phyloP scores from a whole-genome alignment of 176 grass and related monocot genomes.

The Raddia distichophylla region DNA sequence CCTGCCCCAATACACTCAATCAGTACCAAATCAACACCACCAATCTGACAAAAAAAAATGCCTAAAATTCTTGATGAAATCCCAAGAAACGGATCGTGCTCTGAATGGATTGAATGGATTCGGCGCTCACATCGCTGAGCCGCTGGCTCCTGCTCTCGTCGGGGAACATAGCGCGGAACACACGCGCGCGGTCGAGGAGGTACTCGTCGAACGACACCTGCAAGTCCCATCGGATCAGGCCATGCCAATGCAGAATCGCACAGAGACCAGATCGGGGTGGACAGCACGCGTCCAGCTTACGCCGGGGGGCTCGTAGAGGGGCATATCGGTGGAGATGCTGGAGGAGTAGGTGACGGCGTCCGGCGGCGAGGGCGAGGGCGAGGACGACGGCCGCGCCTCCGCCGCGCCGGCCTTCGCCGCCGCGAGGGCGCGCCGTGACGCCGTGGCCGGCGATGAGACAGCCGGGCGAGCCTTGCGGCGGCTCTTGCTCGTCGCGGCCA shows the following conservation, averaged over 20 bases:
- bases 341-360: conserved; percentile 66
- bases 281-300: conserved; percentile 33
- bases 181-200: conserved; percentile 55
- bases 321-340: conserved; percentile 70
- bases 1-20: conserved; percentile 36
- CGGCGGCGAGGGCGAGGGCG: not conserved
- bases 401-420: conserved; percentile 31
- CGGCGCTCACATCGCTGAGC: conserved; percentile 53
- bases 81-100: not conserved
- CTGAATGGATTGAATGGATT: too few relatives aligned
- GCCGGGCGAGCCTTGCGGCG: not conserved
- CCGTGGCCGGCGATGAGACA: not conserved
- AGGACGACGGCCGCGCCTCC: conserved; percentile 35
- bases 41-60: too few relatives aligned
- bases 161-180: conserved; percentile 86
- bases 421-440: not conserved
- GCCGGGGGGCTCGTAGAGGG: conserved; percentile 66
- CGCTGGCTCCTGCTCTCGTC: conserved; percentile 65
- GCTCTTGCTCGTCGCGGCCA: not conserved
- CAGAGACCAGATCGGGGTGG: not conserved
- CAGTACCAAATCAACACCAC: not conserved
- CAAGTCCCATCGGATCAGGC: not conserved
- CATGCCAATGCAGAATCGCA: not conserved
- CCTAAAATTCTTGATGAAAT: not conserved
- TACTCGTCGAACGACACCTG: conserved; percentile 81